A percentile compares a stretch with the other conserved stretches of the same genome.
phyloP scores from a whole-genome alignment of 139 green algal genomes.

The Chlamydomonas sphaeroides region DNA sequence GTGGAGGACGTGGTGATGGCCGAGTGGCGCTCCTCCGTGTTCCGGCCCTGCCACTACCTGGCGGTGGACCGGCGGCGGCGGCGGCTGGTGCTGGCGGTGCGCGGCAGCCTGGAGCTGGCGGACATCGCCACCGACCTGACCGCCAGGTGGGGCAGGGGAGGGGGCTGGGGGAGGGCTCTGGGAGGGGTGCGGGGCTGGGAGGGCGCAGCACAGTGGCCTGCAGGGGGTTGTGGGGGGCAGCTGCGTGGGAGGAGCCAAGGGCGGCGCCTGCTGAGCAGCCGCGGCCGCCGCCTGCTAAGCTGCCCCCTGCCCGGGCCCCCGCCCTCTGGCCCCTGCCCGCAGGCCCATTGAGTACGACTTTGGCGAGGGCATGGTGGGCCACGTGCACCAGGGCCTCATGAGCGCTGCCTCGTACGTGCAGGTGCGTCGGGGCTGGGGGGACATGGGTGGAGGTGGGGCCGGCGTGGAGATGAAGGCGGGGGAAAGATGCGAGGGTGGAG shows the following conservation, averaged over 20 bases:
- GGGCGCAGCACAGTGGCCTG: too few relatives aligned
- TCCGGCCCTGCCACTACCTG: slow-evolving; percentile 69
- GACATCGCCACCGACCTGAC: slow-evolving; percentile 69
- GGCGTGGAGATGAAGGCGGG: too few relatives aligned
- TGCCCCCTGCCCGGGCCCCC: too few relatives aligned
- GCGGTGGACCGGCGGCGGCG: slow-evolving; percentile 60
- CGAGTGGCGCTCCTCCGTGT: slow-evolving; percentile 60
- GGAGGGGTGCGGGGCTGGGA: too few relatives aligned
- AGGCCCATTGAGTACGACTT: slow-evolving; percentile 35
- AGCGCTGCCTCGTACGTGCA: slow-evolving; percentile 63
- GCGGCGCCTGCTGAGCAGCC: too few relatives aligned
- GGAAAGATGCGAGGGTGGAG: too few relatives aligned
- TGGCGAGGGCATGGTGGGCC: slow-evolving; percentile 36
- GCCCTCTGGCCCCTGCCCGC: background rate
- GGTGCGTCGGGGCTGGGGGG: background rate
- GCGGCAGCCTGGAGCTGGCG: slow-evolving; percentile 60
- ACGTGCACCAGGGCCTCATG: slow-evolving; percentile 65
- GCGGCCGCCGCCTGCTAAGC: too few relatives aligned
- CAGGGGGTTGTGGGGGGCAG: too few relatives aligned
- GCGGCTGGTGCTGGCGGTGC: slow-evolving; percentile 51
- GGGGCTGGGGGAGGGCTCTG: background rate
- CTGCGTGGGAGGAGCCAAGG: too few relatives aligned
- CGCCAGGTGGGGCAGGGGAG: slow-evolving; percentile 21
- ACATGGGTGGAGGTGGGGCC: too few relatives aligned
- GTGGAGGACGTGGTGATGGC: slow-evolving; percentile 42